A percentile compares a stretch with the other conserved stretches of the same genome.
phyloP scores from a whole-genome alignment of 2,329 filamentous ascomycete species.

The Fusarium hainanense region DNA sequence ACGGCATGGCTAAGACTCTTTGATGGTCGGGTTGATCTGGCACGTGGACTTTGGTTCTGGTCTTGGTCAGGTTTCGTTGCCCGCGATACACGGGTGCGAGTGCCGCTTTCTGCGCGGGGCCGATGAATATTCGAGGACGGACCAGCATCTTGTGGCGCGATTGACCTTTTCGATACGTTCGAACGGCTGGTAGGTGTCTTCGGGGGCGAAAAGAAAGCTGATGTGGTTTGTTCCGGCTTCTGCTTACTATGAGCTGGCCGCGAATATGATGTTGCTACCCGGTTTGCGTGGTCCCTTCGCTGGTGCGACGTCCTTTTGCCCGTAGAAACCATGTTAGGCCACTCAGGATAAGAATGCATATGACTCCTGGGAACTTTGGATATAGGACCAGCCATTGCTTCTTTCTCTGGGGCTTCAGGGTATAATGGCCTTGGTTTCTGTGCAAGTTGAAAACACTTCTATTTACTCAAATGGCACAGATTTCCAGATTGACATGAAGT shows the following conservation, averaged over 20 bases:
- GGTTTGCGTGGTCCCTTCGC: background rate
- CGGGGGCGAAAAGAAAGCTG: slow-evolving; percentile 31
- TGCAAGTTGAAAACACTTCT: slow-evolving; percentile 34
- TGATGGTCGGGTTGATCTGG: slow-evolving; percentile 11
- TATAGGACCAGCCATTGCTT: slow-evolving; percentile 15
- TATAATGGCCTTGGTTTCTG: slow-evolving; percentile 28
- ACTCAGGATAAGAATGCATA: slow-evolving; percentile 25
- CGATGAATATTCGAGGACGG: background rate
- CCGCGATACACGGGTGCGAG: background rate
- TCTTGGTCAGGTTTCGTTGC: background rate
- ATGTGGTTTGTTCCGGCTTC: background rate
- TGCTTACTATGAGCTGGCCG: background rate
- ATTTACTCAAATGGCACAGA: slow-evolving; percentile 37
- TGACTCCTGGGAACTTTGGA: slow-evolving; percentile 22
- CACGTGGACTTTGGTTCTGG: background rate
- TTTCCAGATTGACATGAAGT: slow-evolving; percentile 47
- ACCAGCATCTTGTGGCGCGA: background rate
- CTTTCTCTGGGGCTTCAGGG: background rate
- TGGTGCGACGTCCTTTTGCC: slow-evolving; percentile 8
- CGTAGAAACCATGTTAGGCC: slow-evolving; percentile 8
- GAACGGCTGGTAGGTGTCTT: slow-evolving; percentile 3
- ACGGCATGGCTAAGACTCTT: slow-evolving; percentile 6
- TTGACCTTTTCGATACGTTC: background rate
- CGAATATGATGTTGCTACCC: background rate
- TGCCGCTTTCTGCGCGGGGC: background rate